Evolutionary conservation across 768 basidiomycete species (phyloP), one percentile per base, ranked within the genome.

Genomic region (Russula griseocarnosa): DNA sequence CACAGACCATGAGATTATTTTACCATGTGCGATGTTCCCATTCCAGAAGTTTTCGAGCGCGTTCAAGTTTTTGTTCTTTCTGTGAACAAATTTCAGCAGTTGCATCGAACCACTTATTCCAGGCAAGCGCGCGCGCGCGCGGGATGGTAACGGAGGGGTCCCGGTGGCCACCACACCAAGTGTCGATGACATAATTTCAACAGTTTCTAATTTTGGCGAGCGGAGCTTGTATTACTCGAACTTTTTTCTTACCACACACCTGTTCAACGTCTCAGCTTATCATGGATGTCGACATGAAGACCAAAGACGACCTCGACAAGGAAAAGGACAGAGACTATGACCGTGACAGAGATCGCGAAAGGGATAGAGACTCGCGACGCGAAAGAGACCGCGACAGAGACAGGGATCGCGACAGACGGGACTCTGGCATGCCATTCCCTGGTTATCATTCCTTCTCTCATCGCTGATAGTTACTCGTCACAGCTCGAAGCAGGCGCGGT

Each of bases 11-110:
- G 5, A 40, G 38, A 40, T 40, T 34, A 10, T 34, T 34, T 34
- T 34, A 10, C 9, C 38, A 16, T 40, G 38, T 16, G 14, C 3
- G 36, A 38, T 84, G 84, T 66, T 96, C 94, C 96, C 96, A 99
- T 72, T 98, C 97, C 0, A 97, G 96, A 58, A 98, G 97, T 70
- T 94, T 86, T 42, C 95, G 84, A 4, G 97, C 97, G 28, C 97
- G 85, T 4, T 87, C 83, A 6, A 98, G 81, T 74, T 98, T 99
- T 6, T 95, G 95, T 72, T 98, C 97, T 86, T 98, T 97, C 91
- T 96, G 77, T 72, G 62, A 32, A 26, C 8, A 13, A 46, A 14
- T 2, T 16, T 26, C n/a, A 47, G 13, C 9, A 20, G 24, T 16
- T 5, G 53, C 2, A 34, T 9, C 7, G 5, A 36, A 34, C 34